Evolutionary conservation across 129 eudicot genomes (phyloP).

Genomic region (Flaveria trinervia): DNA sequence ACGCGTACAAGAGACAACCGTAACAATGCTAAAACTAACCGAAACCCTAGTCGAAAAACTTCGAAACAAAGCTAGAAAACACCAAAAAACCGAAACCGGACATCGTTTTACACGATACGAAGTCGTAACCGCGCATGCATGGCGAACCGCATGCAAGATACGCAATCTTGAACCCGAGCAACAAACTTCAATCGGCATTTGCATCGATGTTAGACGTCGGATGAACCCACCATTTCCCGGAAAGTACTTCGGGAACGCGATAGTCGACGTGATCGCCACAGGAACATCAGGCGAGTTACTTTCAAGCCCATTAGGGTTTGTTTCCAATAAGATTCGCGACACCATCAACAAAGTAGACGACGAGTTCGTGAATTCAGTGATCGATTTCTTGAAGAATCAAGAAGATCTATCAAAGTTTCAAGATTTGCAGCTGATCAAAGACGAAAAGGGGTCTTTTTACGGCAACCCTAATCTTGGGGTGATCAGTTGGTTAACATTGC

Average conservation of each 20-base stretch:
- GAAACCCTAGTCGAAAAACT: conserved; percentile 42
- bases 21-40: conserved; percentile 43
- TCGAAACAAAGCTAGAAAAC: conserved; percentile 40
- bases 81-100: background rate
- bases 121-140: conserved; percentile 53
- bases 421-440: conserved; percentile 34
- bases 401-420: conserved; percentile 47
- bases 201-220: conserved; percentile 43
- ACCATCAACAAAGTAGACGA: conserved; percentile 40
- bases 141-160: conserved; percentile 57
- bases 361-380: conserved; percentile 46
- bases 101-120: conserved; percentile 55
- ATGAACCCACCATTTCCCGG: conserved; percentile 58
- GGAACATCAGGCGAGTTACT: conserved; percentile 46
- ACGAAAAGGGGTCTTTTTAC: conserved; percentile 34
- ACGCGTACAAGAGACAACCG: conserved; percentile 32
- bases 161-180: conserved; percentile 46
- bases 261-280: conserved; percentile 45
- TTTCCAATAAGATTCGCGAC: conserved; percentile 42
- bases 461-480: conserved; percentile 56
- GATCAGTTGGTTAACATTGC: conserved; percentile 53
- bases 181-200: conserved; percentile 33
- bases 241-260: conserved; percentile 65
- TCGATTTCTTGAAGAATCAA: conserved; percentile 53
- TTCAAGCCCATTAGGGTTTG: conserved; percentile 45